Base-by-base conservation (phyloP, 1,139 yeast species). In the Yamadazyma pseudoaaseri region DNA sequence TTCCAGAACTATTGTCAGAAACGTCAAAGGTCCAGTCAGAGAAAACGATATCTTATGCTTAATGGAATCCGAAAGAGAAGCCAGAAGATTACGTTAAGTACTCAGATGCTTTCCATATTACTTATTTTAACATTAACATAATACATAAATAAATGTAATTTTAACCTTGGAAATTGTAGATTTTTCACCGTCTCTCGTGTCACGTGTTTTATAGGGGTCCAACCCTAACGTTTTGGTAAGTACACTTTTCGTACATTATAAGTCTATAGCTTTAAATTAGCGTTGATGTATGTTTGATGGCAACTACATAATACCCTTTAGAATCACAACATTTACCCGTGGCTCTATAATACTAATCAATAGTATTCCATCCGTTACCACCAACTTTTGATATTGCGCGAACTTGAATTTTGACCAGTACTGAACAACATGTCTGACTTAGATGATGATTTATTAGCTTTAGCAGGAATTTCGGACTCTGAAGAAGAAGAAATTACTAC, bases 21-120 rank as follows among this genome's bases (percentile, higher is more conserved):
- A 92, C 82, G 98, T 92, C 73, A 92, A 83, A 79, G 98, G 98
- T 64, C 97, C 98, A 73, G 97, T 90, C 70, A 87, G 97, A 79
- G 97, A 90, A 77, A 87, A 90, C 76, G 98, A 92, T 73, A 87
- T 92, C 75, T 85, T 92, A 72, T 92, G 96, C 73, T 82, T 92
- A 72, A 92, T 92, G 96, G 97, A 92, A 80, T 92, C 97, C 59
- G 97, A 92, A 81, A 92, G 97, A 83, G 97, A 92, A 81, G 98
- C 97, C 64, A 84, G 94, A 76, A 69, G 76, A 67, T 70, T 70
- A 58, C 75, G 76, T 66, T 70, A 68, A 39, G 41, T 17, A 10
- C 20, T 28, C 24, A 24, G 17, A 22, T 21, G 27, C 32, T 29
- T 29, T 24, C 17, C 24, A 29, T 29, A 29, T 22, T 29, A 29